Base-by-base conservation (phyloP, 2,329 filamentous ascomycete species). In the Claviceps arundinis region DNA sequence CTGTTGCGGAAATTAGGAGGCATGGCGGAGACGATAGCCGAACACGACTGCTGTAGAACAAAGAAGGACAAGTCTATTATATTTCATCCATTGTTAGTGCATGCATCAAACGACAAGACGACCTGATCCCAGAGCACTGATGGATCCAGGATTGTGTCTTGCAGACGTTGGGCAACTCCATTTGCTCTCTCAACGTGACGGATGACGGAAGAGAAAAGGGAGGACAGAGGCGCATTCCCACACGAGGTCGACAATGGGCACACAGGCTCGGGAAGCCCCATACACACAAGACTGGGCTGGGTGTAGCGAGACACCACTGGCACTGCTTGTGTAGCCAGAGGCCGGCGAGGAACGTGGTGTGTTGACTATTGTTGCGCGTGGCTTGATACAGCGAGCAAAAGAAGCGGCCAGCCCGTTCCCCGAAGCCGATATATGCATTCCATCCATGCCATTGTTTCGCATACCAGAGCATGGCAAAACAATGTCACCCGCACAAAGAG, bases 21-120 rank as follows among this genome's bases (percentile, higher is more conserved):
- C 55, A 56, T 55, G 43, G 48, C 37, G 42, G 50, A 40, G n/a
- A 17, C 17, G 16, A 3, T 46, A 34, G 9, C 50, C 50, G 46
- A 44, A 50, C 37, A 22, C n/a, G 43, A 26, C 37, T 30, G 14
- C 42, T 51, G 51, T 54, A 34, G 48, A 58, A 54, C 50, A 58
- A 53, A 42, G 54, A 40, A 50, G 46, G 45, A 19, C n/a, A 19
- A 42, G 9, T 4, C 9, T 7, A 6, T 5, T 6, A 24, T 11
- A 42, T 53, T 53, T 57, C 19, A 37, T 37, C n/a, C 13, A 22
- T 41, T 22, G 52, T 54, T 51, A 54, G 52, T 34, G 45, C 3
- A 26, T 34, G 17, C 37, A 44, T 47, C 30, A 24, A 53, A 19
- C n/a, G 40, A 17, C 8, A 8, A n/a, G 14, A 44, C 24, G 19